Evolutionary conservation across 2,329 filamentous ascomycete genomes (phyloP).

Genomic region (Tolypocladium tundrense): DNA sequence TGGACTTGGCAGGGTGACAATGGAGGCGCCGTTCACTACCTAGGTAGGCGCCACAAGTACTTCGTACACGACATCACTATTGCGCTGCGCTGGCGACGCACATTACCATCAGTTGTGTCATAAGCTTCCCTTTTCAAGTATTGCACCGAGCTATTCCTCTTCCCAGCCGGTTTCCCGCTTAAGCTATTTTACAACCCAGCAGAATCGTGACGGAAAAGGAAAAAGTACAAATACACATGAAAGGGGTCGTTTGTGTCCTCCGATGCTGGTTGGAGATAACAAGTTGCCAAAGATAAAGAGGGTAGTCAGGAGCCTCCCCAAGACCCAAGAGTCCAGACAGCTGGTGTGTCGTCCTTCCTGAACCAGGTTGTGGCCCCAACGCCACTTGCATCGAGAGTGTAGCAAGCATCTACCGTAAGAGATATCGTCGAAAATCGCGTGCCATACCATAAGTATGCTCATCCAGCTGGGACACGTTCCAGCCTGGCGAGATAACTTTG

Average conservation of each 20-base stretch:
- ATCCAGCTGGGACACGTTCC: slow-evolving; percentile 16
- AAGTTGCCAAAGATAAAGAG: slow-evolving; percentile 1
- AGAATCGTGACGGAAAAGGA: slow-evolving; percentile 20
- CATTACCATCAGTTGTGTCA: slow-evolving; percentile 6
- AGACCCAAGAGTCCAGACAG: background rate
- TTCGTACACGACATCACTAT: background rate
- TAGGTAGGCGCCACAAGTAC: background rate
- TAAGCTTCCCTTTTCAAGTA: slow-evolving; percentile 21
- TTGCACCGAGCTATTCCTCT: slow-evolving; percentile 23
- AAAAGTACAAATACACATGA: slow-evolving; percentile 22
- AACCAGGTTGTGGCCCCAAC: background rate
- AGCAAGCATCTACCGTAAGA: slow-evolving; percentile 26
- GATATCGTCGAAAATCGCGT: slow-evolving; percentile 28
- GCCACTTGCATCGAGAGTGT: background rate
- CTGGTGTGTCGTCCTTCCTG: slow-evolving; percentile 3
- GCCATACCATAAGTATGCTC: slow-evolving; percentile 28
- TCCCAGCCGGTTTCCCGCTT: slow-evolving; percentile 16
- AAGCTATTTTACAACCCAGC: slow-evolving; percentile 28
- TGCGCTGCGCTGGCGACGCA: background rate
- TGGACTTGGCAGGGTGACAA: too few species aligned
- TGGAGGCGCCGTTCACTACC: background rate
- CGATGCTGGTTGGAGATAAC: background rate
- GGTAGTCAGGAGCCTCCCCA: background rate
- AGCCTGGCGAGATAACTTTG: slow-evolving; percentile 12
- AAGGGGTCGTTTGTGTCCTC: slow-evolving; percentile 7